Conservation (phyloP, 805 yeast species). For the Maudiozyma barnettii region DNA sequence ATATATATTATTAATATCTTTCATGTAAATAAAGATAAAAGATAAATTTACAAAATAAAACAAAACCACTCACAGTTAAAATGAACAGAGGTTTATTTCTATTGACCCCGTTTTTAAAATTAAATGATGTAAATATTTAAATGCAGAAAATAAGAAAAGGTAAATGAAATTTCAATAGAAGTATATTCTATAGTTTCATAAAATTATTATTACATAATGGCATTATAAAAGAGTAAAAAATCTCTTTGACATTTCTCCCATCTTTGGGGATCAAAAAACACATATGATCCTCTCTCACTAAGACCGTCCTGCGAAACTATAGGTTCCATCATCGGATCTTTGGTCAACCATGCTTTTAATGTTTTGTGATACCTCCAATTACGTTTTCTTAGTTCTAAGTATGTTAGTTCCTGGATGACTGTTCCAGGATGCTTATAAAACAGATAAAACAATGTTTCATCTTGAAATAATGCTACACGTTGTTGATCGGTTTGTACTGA, state of each 20-base stretch:
- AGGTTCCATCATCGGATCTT: conserved; percentile 85
- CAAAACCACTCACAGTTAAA: background rate
- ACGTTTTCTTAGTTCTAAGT: conserved; percentile 79
- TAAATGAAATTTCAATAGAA: background rate
- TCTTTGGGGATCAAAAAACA: conserved; percentile 88
- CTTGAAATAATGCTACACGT: conserved; percentile 58
- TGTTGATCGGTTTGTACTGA: conserved; percentile 32
- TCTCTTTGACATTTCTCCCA: conserved; percentile 91
- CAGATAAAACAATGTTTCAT: conserved; percentile 86
- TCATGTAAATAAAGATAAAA: conserved; percentile 2
- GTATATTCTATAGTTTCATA: background rate
- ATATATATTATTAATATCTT: conserved; percentile 1
- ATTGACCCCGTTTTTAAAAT: too few species aligned
- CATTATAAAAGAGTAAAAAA: conserved; percentile 50
- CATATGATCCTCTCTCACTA: conserved; percentile 86
- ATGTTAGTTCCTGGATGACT: conserved; percentile 85
- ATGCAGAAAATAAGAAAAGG: background rate
- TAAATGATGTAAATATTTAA: background rate
- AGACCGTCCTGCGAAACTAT: conserved; percentile 60
- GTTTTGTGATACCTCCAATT: conserved; percentile 98
- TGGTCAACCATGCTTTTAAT: conserved; percentile 92
- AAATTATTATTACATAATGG: conserved; percentile 38
- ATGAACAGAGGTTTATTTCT: too few species aligned
- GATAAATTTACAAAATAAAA: background rate
- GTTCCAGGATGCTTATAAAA: conserved; percentile 92